Conservation (phyloP, 768 basidiomycete genomes). For the Hericium alpestre region DNA sequence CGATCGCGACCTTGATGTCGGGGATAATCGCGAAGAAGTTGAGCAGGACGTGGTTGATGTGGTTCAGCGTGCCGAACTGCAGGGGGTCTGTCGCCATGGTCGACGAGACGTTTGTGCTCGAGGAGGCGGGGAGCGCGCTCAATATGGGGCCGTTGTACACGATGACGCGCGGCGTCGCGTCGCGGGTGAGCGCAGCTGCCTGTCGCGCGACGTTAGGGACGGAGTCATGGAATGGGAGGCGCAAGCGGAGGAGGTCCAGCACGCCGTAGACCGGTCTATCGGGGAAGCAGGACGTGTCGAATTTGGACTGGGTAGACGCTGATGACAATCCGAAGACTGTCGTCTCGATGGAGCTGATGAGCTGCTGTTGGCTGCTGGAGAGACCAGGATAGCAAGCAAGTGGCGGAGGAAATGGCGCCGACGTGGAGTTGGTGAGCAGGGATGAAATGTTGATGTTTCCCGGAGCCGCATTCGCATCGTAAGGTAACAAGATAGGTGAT, state of each 20-base stretch:
- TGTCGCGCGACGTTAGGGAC: slow-evolving; percentile 34
- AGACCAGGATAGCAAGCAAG: slow-evolving; percentile 52
- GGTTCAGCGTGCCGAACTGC: slow-evolving; percentile 43
- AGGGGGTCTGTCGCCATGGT: slow-evolving; percentile 30
- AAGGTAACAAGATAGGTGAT: slow-evolving; percentile 45
- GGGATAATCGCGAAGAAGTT: slow-evolving; percentile 45
- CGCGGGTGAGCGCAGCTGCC: slow-evolving; percentile 36
- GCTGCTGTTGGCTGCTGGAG: slow-evolving; percentile 25
- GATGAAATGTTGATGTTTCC: slow-evolving; percentile 23
- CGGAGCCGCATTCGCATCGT: slow-evolving; percentile 36
- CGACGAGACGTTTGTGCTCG: slow-evolving; percentile 23
- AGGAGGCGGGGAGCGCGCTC: slow-evolving; percentile 33
- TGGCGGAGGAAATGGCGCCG: slow-evolving; percentile 45
- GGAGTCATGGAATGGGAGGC: slow-evolving; percentile 45
- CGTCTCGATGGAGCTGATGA: slow-evolving; percentile 39
- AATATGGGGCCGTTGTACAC: slow-evolving; percentile 42
- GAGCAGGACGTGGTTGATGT: slow-evolving; percentile 48
- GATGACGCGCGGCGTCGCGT: slow-evolving; percentile 36
- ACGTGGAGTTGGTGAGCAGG: slow-evolving; percentile 31
- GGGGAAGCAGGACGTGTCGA: slow-evolving; percentile 42
- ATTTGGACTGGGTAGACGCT: slow-evolving; percentile 22
- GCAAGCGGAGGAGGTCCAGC: slow-evolving; percentile 44
- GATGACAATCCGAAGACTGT: slow-evolving; percentile 39
- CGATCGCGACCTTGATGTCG: slow-evolving; percentile 31
- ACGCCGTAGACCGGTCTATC: slow-evolving; percentile 55